These are phyloP conservation scores for Candida gigantensis DNA, from an alignment of 1,139 yeast genomes.

Conservation along the genomic window DNA sequence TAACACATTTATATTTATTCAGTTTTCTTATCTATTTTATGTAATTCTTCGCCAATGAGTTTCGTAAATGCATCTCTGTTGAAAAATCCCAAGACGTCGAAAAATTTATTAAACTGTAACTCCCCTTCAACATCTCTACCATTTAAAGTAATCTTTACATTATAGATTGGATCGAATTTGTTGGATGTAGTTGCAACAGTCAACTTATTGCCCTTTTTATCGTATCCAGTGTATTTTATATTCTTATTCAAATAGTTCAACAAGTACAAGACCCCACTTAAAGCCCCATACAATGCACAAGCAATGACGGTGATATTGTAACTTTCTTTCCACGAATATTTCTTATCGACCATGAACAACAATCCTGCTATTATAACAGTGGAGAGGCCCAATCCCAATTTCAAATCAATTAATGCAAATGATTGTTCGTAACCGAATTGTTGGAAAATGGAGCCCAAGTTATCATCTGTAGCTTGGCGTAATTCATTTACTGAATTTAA, in stretches of 20 bases:
- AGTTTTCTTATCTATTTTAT: conserved; percentile 21
- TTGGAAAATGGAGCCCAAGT: conserved; percentile 45
- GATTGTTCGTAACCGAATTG: conserved; percentile 65
- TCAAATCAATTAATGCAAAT: conserved; percentile 57
- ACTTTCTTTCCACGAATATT: conserved; percentile 44
- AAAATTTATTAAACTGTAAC: conserved; percentile 43
- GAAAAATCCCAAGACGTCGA: conserved; percentile 49
- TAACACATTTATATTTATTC: conserved; percentile 5
- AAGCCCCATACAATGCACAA: conserved; percentile 54
- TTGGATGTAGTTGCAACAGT: conserved; percentile 38
- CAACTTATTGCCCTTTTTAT: conserved; percentile 35
- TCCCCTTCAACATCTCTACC: conserved; percentile 25
- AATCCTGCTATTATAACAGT: conserved; percentile 68
- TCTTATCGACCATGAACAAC: conserved; percentile 69
- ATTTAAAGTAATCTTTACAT: conserved; percentile 29
- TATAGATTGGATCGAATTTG: conserved; percentile 48
- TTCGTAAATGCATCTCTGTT: conserved; percentile 40
- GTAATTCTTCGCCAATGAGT: conserved; percentile 31
- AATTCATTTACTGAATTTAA: conserved; percentile 48
- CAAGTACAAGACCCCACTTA: conserved; percentile 50
- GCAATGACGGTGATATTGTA: conserved; percentile 34
- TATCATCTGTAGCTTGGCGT: conserved; percentile 52
- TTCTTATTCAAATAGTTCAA: conserved; percentile 49
- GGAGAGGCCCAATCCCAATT: conserved; percentile 67
- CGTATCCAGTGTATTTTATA: conserved; percentile 60